These are phyloP conservation scores for Fusarium sp. DNA, from an alignment of 2,329 filamentous ascomycete genomes.

Conservation along the genomic window DNA sequence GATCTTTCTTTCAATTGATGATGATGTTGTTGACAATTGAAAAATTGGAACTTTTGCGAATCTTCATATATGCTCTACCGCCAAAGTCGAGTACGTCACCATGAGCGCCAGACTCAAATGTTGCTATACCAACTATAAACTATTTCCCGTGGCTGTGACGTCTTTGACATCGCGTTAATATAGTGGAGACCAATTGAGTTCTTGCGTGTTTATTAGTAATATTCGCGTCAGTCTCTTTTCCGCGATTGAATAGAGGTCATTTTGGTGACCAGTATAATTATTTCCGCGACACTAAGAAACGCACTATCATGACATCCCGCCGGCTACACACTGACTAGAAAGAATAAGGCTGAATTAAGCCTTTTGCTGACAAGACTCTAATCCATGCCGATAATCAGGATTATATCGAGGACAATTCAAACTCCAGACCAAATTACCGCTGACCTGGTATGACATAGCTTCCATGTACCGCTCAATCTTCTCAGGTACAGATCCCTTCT, in stretches of 20 bases:
- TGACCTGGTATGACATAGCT: neutral
- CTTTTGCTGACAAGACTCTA: neutral
- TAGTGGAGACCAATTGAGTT: neutral
- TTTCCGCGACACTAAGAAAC: neutral
- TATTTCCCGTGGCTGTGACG: constrained; percentile 4
- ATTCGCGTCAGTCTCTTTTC: neutral
- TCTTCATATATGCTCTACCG: neutral
- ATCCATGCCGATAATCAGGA: neutral
- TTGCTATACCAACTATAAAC: constrained; percentile 12
- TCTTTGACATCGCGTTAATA: constrained; percentile 1
- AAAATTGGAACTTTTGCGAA: neutral
- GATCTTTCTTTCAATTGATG: neutral
- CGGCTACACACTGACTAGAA: neutral
- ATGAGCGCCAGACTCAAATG: constrained; percentile 15
- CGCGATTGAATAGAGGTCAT: neutral
- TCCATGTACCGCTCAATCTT: neutral
- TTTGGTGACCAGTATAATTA: neutral
- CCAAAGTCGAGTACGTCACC: constrained; percentile 24
- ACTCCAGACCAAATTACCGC: neutral
- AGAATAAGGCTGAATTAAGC: neutral
- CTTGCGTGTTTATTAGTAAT: neutral
- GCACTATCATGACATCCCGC: neutral
- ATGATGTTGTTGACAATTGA: neutral
- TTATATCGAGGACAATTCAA: neutral
- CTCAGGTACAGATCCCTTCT: accelerated